These are phyloP conservation scores for Phaeosphaeriaceae sp. DNA, from an alignment of 2,329 filamentous ascomycete genomes.

Conservation along the genomic window DNA sequence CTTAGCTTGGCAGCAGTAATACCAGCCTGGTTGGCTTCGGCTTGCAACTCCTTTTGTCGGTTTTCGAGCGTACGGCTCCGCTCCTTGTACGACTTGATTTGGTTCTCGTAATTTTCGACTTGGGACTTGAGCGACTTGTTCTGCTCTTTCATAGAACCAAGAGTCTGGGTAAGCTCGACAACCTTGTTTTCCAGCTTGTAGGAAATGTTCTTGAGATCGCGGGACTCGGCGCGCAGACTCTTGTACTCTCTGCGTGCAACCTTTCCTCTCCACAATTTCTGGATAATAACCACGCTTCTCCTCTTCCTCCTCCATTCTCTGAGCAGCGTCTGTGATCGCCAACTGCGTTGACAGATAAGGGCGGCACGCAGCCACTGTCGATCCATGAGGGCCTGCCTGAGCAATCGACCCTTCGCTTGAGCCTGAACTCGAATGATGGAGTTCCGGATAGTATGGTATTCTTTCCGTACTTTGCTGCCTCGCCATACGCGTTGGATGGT, in stretches of 20 bases:
- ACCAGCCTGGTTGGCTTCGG: slow-evolving; percentile 96
- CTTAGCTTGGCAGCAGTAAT: slow-evolving; percentile 89
- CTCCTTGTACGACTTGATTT: slow-evolving; percentile 95
- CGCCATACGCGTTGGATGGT: slow-evolving; percentile 96
- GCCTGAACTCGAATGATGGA: slow-evolving; percentile 90
- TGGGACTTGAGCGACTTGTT: slow-evolving; percentile 89
- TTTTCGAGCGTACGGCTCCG: slow-evolving; percentile 89
- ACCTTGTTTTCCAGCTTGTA: slow-evolving; percentile 99
- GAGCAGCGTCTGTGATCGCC: slow-evolving; percentile 80
- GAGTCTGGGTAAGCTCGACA: slow-evolving; percentile 91
- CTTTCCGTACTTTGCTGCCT: slow-evolving; percentile 86
- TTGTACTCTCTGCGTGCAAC: slow-evolving; percentile 84
- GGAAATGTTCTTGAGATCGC: slow-evolving; percentile 98
- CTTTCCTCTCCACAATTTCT: slow-evolving; percentile 91
- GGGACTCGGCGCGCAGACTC: slow-evolving; percentile 88
- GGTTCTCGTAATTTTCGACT: slow-evolving; percentile 93
- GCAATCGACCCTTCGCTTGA: slow-evolving; percentile 87
- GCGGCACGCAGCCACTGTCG: slow-evolving; percentile 83
- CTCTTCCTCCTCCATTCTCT: slow-evolving; percentile 86
- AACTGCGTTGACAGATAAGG: slow-evolving; percentile 85
- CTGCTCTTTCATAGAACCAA: slow-evolving; percentile 90
- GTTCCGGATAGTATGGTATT: slow-evolving; percentile 77
- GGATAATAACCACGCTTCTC: slow-evolving; percentile 85
- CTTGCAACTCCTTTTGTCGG: slow-evolving; percentile 90
- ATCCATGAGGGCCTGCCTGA: slow-evolving; percentile 90